Base-by-base conservation (phyloP, 495 filamentous ascomycete genomes). In the Tuber calosporum region DNA sequence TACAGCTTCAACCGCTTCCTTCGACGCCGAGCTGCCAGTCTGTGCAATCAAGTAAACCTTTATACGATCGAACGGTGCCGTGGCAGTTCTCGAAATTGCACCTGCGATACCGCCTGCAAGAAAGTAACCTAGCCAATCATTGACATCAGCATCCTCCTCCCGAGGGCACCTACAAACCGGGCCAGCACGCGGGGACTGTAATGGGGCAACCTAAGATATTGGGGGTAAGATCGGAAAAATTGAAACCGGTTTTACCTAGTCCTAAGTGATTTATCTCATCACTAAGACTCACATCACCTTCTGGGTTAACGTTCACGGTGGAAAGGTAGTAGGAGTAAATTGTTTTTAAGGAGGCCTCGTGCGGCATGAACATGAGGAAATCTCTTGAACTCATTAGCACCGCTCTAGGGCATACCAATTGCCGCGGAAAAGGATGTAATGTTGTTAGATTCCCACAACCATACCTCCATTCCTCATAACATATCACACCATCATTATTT, bases 31-130 rank as follows among this genome's bases (percentile, higher is more conserved):
- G 53, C 86, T 83, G 48, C 88, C 88, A 53, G 92, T 94, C 83
- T 96, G 93, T 34, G 96, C 94, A 79, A 99, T 97, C 66, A 99
- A 89, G 82, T 96, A 98, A 72, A 99, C 94, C 82, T 97, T 97
- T 69, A 99, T 87, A 78, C 95, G 93, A 84, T 99, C 95, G 83
- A 99, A 89, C 69, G 95, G 95, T 30, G 95, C 95, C 62, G 95
- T 99, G 72, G 92, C 89, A 82, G 95, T 97, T 75, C 95, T 88
- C 73, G 94, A 97, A 71, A 96, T 89, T 79, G 90, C 93, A 73
- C 95, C 95, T 76, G 95, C 93, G 71, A 97, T 84, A 76, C 92
- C 95, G 83, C 95, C 95, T 77, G 96, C 96, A 85, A 94, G 83
- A 83, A 99, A 99, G 84, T 99, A 99, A 86, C 94, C 94, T 97